Evolutionary conservation across 1,284 basidiomycete species (phyloP), one percentile per base, ranked within the genome.

Genomic region (Mycena citricolor): DNA sequence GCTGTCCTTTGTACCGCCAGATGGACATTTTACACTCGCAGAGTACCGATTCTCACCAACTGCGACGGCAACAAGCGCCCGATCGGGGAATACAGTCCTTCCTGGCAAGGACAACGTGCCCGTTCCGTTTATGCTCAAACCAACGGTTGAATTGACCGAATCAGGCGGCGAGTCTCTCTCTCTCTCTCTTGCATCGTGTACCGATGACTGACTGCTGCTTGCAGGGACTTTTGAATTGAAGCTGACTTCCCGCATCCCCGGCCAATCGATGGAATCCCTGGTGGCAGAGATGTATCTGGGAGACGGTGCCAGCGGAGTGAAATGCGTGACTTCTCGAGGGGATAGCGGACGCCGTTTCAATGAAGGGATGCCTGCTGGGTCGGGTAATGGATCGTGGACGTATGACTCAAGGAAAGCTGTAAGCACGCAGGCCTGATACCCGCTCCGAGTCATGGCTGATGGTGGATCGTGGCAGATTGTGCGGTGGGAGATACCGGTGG

Each of bases 1-100:
- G 0, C 71, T 98, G 40, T 94, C 91, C 1, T 98, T 98, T 61
- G 83, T 98, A 32, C 94, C 94, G 3, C 94, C 94, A 2, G 94
- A 98, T 58, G 94, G 94, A 8, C 81, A 81, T 51, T 98, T 97
- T 66, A 79, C 80, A 29, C 72, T 97, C 21, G 80, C 89, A 63
- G 89, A 93, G 57, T 97, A 97, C 61, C 85, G 88, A 22, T 85
- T 84, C 57, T 65, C 69, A 13, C 70, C 77, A 11, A 67, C 62
- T 36, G 53, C 67, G 19, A 56, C 64, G 23, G 54, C 60, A 32
- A 47, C 57, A 22, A 47, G 60, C 23, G 48, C 57, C 10, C 58
- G 58, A 11, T 26, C 20, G 36, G 13, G 19, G 11, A 4, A 60
- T 19, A 28, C 56, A 22, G 41, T 62, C 49, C n/a, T 60, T 39